Conservation (phyloP, 2,329 filamentous ascomycete species). For the Ophiocordyceps robertsii region DNA sequence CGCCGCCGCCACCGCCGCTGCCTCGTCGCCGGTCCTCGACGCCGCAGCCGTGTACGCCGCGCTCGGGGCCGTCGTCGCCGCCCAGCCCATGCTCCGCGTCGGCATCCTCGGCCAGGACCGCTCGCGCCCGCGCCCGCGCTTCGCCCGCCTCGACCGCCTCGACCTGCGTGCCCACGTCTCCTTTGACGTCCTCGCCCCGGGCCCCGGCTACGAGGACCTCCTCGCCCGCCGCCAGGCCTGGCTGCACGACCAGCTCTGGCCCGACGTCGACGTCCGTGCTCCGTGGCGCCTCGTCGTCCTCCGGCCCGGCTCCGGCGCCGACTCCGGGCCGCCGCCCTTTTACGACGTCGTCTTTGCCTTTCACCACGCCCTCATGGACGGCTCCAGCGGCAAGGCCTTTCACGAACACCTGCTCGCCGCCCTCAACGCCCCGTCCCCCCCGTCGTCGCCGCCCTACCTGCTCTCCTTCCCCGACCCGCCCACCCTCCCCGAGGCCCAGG, state of each 20-base stretch:
- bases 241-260: slow-evolving; percentile 27
- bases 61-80: slow-evolving; percentile 23
- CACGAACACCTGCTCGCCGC: slow-evolving; percentile 31
- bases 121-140: slow-evolving; percentile 24
- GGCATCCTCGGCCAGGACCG: slow-evolving; percentile 30
- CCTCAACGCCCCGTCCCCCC: slow-evolving; percentile 15
- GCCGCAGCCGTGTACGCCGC: slow-evolving; percentile 12
- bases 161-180: slow-evolving; percentile 29
- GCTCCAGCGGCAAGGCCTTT: slow-evolving; percentile 32
- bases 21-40: slow-evolving; percentile 16
- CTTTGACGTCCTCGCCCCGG: slow-evolving; percentile 14
- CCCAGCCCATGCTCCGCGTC: slow-evolving; percentile 33
- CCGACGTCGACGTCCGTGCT: slow-evolving; percentile 22
- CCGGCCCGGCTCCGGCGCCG: slow-evolving; percentile 4
- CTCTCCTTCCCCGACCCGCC: slow-evolving; percentile 18
- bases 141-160: slow-evolving; percentile 27
- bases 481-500: slow-evolving; percentile 23
- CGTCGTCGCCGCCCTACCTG: slow-evolving; percentile 5
- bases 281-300: slow-evolving; percentile 34
- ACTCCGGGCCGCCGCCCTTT: slow-evolving; percentile 4
- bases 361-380: slow-evolving; percentile 41
- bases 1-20: slow-evolving; percentile 5
- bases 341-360: slow-evolving; percentile 32
- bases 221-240: slow-evolving; percentile 20
- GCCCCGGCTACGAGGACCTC: slow-evolving; percentile 14